Conservation (phyloP, 116 monocot species). For the Papilionanthe hybrid region DNA sequence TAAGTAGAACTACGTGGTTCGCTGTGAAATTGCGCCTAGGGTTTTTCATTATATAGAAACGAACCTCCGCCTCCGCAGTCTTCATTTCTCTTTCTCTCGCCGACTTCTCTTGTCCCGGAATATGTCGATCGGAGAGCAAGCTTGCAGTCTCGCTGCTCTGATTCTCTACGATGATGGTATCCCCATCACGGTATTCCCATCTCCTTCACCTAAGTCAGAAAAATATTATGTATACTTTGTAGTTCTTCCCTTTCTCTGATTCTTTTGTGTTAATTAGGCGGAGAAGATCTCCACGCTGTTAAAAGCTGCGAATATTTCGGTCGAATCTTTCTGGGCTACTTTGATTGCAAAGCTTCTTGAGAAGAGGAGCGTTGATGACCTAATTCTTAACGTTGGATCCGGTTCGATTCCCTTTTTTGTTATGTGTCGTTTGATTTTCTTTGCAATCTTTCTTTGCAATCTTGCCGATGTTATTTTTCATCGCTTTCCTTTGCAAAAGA, state of each 20-base stretch:
- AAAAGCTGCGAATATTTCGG: constrained; percentile 65
- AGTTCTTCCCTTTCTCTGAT: background rate
- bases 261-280: constrained; percentile 26
- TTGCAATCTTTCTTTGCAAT: no score
- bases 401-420: constrained; percentile 21
- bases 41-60: no score
- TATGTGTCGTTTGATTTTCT: background rate
- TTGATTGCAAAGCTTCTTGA: constrained; percentile 75
- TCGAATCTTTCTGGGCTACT: constrained; percentile 71
- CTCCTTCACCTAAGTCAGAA: background rate
- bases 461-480: no score
- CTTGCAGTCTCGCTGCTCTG: constrained; percentile 65
- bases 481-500: no score
- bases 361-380: constrained; percentile 62
- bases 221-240: background rate
- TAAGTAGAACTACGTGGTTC: no score
- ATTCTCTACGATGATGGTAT: constrained; percentile 81
- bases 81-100: no score
- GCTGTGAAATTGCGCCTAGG: no score
- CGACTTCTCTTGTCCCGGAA: background rate
- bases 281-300: constrained; percentile 73
- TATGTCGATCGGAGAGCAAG: constrained; percentile 35
- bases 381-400: constrained; percentile 66
- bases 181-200: constrained; percentile 50
- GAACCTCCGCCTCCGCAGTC: no score